A percentile compares a stretch with the other conserved stretches of the same genome.
Evolutionary conservation across 129 eudicot genomes (phyloP).

Genomic region (Pseudognaphalium luteoalbum): DNA sequence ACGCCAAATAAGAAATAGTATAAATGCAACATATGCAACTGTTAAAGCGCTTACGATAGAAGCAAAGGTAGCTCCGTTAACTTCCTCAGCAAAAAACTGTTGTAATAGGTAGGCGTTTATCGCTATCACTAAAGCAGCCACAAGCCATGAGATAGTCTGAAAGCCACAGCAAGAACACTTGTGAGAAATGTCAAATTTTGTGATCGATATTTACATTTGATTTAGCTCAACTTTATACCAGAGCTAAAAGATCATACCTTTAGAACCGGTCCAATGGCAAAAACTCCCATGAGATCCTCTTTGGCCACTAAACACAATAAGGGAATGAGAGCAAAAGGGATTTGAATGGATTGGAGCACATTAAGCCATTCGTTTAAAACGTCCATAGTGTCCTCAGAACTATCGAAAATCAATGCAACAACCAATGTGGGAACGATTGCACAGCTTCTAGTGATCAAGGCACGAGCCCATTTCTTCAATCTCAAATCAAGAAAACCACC

Average conservation of each 20-base stretch:
- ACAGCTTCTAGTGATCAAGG: slow-evolving; percentile 85
- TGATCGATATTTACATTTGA: not conserved
- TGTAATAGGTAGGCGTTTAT: slow-evolving; percentile 80
- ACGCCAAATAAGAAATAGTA: slow-evolving; percentile 62
- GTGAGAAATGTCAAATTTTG: not conserved
- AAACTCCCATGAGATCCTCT: slow-evolving; percentile 86
- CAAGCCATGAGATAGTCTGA: slow-evolving; percentile 80
- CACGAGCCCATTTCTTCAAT: slow-evolving; percentile 84
- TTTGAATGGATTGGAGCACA: slow-evolving; percentile 81
- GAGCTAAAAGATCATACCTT: slow-evolving; percentile 47
- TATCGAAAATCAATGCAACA: slow-evolving; percentile 78
- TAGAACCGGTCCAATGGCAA: slow-evolving; percentile 68
- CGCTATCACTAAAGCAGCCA: slow-evolving; percentile 80
- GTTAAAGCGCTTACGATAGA: slow-evolving; percentile 44
- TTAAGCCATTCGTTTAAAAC: slow-evolving; percentile 92
- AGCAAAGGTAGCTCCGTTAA: slow-evolving; percentile 50
- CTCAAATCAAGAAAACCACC: slow-evolving; percentile 83
- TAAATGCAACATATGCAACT: slow-evolving; percentile 59
- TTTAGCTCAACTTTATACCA: not conserved
- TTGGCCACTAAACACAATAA: slow-evolving; percentile 84
- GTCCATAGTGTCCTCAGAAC: slow-evolving; percentile 74
- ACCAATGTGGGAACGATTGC: slow-evolving; percentile 84
- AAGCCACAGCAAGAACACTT: slow-evolving; percentile 5
- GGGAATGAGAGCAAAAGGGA: slow-evolving; percentile 93
- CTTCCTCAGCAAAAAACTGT: slow-evolving; percentile 75